Conservation (phyloP, 371 early-diverging fungal species). For the Zychaea mexicana region DNA sequence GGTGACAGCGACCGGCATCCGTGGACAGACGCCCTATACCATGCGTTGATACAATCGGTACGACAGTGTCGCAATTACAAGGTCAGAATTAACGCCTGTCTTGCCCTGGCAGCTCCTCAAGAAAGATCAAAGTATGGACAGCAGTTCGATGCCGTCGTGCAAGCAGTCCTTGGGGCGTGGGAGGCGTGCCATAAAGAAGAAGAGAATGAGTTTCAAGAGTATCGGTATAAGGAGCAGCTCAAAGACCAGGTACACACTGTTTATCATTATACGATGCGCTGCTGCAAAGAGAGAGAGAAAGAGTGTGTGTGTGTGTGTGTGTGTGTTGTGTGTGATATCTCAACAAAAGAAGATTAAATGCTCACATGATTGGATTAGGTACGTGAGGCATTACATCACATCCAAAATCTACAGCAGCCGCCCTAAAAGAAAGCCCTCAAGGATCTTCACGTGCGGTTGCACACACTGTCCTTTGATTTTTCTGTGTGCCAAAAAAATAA, state of each 20-base stretch:
- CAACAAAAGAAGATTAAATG: not conserved
- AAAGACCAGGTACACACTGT: conserved; percentile 45
- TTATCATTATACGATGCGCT: not conserved
- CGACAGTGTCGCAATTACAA: conserved; percentile 74
- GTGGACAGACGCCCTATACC: conserved; percentile 61
- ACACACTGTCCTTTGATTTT: not conserved
- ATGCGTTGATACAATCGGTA: conserved; percentile 57
- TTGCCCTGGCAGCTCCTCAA: conserved; percentile 61
- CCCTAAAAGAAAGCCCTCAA: too few relatives aligned
- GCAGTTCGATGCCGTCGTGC: conserved; percentile 39
- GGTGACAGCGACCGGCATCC: conserved; percentile 39
- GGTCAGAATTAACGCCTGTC: conserved; percentile 78
- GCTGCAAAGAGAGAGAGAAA: not conserved
- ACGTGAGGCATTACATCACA: conserved; percentile 10
- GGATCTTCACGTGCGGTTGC: conserved; percentile 4
- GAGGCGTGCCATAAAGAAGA: conserved; percentile 32
- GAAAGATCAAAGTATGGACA: conserved; percentile 52
- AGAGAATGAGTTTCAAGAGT: conserved; percentile 57
- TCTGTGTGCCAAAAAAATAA: not conserved
- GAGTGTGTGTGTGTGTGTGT: too few relatives aligned
- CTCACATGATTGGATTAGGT: conserved; percentile 5
- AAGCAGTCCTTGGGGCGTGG: conserved; percentile 47
- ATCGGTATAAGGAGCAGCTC: conserved; percentile 61
- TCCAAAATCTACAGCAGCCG: conserved; percentile 2
- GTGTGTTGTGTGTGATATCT: not conserved